These are phyloP conservation scores for Anthoceros angustus DNA, from an alignment of 225 moss, liverwort and hornwort species.

Conservation along the genomic window DNA sequence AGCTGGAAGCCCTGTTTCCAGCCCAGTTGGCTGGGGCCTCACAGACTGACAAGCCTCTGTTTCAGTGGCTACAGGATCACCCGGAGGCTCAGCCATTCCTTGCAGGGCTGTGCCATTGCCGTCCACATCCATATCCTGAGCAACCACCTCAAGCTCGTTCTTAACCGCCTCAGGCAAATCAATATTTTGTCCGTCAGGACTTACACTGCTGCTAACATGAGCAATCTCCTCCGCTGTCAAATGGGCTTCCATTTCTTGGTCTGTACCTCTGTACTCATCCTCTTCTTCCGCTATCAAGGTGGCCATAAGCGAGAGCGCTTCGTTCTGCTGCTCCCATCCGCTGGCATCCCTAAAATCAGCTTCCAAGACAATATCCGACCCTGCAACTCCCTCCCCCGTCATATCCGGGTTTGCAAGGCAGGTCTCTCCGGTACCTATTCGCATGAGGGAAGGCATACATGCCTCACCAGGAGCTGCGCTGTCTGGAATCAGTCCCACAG, in stretches of 20 bases:
- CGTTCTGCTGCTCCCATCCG: background rate
- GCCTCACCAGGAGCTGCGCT: background rate
- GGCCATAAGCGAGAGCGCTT: background rate
- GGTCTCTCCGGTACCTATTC: background rate
- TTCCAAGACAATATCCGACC: background rate
- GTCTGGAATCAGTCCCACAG: background rate
- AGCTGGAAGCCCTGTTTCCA: background rate
- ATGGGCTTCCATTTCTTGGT: background rate
- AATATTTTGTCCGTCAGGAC: background rate
- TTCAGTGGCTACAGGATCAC: background rate
- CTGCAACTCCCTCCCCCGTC: background rate
- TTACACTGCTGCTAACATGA: background rate
- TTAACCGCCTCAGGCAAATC: background rate
- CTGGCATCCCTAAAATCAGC: constrained; percentile 4
- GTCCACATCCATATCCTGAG: background rate
- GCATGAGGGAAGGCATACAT: background rate
- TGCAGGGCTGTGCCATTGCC: background rate
- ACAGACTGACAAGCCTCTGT: background rate
- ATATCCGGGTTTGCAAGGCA: background rate
- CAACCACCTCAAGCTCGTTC: background rate
- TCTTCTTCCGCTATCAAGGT: background rate
- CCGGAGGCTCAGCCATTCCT: background rate
- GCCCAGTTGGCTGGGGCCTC: background rate
- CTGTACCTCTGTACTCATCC: constrained; percentile 1
- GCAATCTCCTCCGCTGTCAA: background rate